Base-by-base conservation (phyloP, 2,329 filamentous ascomycete genomes). In the Ophiostoma sp. region DNA sequence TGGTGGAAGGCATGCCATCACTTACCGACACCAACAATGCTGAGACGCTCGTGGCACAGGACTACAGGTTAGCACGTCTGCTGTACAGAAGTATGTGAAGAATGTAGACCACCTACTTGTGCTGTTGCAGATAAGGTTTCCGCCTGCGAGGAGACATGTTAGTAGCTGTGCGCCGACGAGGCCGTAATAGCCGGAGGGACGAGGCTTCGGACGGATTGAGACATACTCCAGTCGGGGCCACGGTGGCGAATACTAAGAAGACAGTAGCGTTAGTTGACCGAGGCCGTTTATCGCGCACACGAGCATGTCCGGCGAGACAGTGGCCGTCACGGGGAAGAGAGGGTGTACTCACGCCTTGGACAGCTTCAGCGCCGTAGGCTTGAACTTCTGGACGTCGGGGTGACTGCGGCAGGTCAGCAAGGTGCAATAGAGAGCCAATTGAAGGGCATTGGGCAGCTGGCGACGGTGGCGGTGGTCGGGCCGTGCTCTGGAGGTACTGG, bases 21-120 rank as follows among this genome's bases (percentile, higher is more conserved):
- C 89, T 76, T 83, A 95, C 92, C 92, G 78, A 98, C 91, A 78
- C 95, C 95, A 77, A 99, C 95, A 78, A 99, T 98, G 79, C 92
- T 95, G 79, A 99, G 84, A 81, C 95, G 91, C 81, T 99, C 95
- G 85, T 99, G 95, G 77, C 93, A 95, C 74, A 99, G 88, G 78
- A 99, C 90, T 93, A 76, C 69, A 67, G 68, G 75, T 81, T 72
- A 80, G 72, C 68, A 63, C 64, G 52, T 16, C 36, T 1, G 12
- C 7, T 6, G 12, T 38, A 7, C 2, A 55, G 5, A n/a, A 63
- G 14, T 5, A 18, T 4, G 49, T 12, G 11, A 42, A 5, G 5
- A 6, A 42, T 16, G 7, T 18, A n/a, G 14, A 68, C 5, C 66
- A 76, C 88, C 77, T 84, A 96, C 93, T 97, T 74, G 95, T 99